A percentile compares a stretch with the other conserved stretches of the same genome.
Conservation (phyloP, 2,329 filamentous ascomycete genomes). For the Ascosphaera acerosa region DNA sequence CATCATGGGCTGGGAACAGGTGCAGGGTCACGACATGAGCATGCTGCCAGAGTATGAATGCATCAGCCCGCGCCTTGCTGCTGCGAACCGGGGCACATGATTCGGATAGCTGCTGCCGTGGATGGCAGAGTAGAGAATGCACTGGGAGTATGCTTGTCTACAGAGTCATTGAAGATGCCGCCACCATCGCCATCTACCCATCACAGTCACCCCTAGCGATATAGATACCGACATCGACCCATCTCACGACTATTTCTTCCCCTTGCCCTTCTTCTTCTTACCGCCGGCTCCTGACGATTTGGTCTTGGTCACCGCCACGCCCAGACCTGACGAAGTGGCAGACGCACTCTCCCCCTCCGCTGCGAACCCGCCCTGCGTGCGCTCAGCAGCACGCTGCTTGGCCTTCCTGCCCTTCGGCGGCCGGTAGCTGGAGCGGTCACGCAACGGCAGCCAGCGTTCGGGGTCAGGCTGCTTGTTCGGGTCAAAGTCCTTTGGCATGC, state of each 20-base stretch:
- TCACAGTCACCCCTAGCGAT: too few species aligned
- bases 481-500: slow-evolving; percentile 28
- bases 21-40: too few species aligned
- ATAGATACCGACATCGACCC: too few species aligned
- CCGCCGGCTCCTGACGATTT: slow-evolving; percentile 15
- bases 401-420: slow-evolving; percentile 85
- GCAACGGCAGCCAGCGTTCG: slow-evolving; percentile 78
- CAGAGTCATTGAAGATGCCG: too few species aligned
- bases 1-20: too few species aligned
- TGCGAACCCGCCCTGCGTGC: slow-evolving; percentile 66
- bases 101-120: too few species aligned
- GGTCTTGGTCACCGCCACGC: slow-evolving; percentile 10
- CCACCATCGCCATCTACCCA: too few species aligned
- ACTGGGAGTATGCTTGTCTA: too few species aligned
- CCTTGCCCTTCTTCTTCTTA: slow-evolving; percentile 26
- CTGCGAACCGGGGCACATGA: too few species aligned
- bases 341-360: slow-evolving; percentile 43
- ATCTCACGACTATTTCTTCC: slow-evolving; percentile 21
- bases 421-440: slow-evolving; percentile 66
- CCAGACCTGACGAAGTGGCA: slow-evolving; percentile 15
- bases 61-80: too few species aligned
- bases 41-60: too few species aligned
- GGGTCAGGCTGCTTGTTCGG: slow-evolving; percentile 60
- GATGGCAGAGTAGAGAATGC: too few species aligned
- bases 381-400: slow-evolving; percentile 51